Evolutionary conservation across 768 basidiomycete species (phyloP), one percentile per base, ranked within the genome.

Genomic region (Kwoniella europaea): DNA sequence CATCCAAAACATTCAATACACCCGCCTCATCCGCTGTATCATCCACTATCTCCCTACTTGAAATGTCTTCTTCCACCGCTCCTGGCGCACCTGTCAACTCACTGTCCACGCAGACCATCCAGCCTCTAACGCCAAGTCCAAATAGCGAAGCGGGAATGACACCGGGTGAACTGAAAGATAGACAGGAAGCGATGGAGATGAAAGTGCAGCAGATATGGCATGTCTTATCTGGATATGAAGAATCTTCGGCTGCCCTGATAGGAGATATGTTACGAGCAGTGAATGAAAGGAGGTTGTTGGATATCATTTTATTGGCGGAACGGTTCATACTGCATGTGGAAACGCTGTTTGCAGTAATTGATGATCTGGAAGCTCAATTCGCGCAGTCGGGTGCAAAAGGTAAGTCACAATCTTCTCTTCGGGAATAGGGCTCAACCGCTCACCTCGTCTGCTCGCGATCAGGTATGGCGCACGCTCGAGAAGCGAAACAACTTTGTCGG

Each of bases 151-250:
- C 87, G 65, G 85, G 86, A 59, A 93, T 97, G 84, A 91, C 91
- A 2, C 88, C 93, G 3, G 79, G 84, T 29, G 89, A 92, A 24
- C 86, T 99, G 73, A 92, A 91, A 80, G 92, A 93, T 71, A 94
- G 92, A 80, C 97, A 99, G 83, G 86, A 90, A 69, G 88, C 89
- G 76, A 98, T 98, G 94, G 97, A 99, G 82, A 91, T 94, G 78
- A 91, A 96, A 82, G 97, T 99, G 6, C 95, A 95, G 86, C 91
- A 95, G 56, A 98, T 99, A 77, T 99, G 97, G 97, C 97, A 95
- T 60, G 94, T 98, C 46, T 87, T 99, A 46, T 97, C 94, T 27
- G 93, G 96, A 4, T 99, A 98, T 74, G 97, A 99, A 83, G 97
- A 99, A 85, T 96, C 93, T n/a, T 94, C 93, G 76, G 97, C 97